Conservation (phyloP, 768 basidiomycete species). For the Amanita polypyramis region DNA sequence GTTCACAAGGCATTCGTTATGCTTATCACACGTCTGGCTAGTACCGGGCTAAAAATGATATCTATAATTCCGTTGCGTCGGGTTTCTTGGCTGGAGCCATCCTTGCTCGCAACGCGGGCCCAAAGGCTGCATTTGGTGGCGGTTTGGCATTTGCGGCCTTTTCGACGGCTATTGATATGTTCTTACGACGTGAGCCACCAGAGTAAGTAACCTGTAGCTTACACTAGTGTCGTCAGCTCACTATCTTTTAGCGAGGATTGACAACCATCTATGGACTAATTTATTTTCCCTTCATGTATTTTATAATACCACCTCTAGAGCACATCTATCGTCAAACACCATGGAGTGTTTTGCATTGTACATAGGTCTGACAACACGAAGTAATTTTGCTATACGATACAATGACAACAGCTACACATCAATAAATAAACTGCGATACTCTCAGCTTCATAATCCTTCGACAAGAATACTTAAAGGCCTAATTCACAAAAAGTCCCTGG, state of each 20-base stretch:
- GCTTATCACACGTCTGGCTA: conserved; percentile 18
- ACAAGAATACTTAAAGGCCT: no score
- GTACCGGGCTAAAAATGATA: conserved; percentile 97
- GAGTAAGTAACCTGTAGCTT: conserved; percentile 44
- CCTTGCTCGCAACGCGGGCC: conserved; percentile 80
- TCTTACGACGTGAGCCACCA: conserved; percentile 68
- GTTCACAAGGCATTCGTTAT: not conserved
- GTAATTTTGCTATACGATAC: not conserved
- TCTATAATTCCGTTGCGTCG: conserved; percentile 79
- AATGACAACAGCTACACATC: not conserved
- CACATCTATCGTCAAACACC: conserved; percentile 7
- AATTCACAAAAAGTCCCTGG: not conserved
- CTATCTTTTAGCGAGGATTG: conserved; percentile 27
- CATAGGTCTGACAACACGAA: not conserved
- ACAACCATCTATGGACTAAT: conserved; percentile 6
- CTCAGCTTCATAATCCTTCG: no score
- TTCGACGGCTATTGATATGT: conserved; percentile 80
- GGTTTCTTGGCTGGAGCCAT: conserved; percentile 87
- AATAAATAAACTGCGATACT: no score
- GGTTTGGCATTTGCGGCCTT: conserved; percentile 90
- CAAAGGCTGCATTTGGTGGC: conserved; percentile 79
- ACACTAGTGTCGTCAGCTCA: not conserved
- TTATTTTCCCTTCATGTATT: conserved; percentile 11
- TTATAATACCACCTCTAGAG: conserved; percentile 10
- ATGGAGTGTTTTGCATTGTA: not conserved